Conservation (phyloP, 2,329 filamentous ascomycete species). For the Bipolaris sorokiniana region DNA sequence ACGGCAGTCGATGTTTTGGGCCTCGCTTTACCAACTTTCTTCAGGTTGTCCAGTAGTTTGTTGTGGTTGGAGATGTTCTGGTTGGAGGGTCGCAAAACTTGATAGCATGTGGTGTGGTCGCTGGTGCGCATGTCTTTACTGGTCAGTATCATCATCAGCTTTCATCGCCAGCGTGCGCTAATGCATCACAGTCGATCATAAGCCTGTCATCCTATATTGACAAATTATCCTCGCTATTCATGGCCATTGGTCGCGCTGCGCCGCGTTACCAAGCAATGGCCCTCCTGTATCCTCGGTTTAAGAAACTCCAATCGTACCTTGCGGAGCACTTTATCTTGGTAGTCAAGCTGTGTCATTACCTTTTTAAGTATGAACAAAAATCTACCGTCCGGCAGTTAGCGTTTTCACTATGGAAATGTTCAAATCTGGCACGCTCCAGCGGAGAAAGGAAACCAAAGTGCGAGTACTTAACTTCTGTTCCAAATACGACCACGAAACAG, state of each 20-base stretch:
- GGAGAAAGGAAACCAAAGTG: slow-evolving; percentile 26
- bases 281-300: slow-evolving; percentile 50
- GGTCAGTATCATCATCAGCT: slow-evolving; percentile 37
- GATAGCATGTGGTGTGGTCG: slow-evolving; percentile 54
- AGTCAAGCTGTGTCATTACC: slow-evolving; percentile 49
- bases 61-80: slow-evolving; percentile 51
- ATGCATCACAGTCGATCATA: slow-evolving; percentile 34
- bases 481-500: slow-evolving; percentile 48
- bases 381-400: slow-evolving; percentile 41
- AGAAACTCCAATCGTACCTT: slow-evolving; percentile 42
- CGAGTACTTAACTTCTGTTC: slow-evolving; percentile 52
- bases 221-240: slow-evolving; percentile 50
- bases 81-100: slow-evolving; percentile 55
- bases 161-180: slow-evolving; percentile 20
- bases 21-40: slow-evolving; percentile 53
- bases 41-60: slow-evolving; percentile 53
- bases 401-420: slow-evolving; percentile 26
- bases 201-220: slow-evolving; percentile 48
- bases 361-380: slow-evolving; percentile 45
- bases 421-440: slow-evolving; percentile 19
- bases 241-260: slow-evolving; percentile 49
- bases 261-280: slow-evolving; percentile 52
- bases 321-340: slow-evolving; percentile 53
- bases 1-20: slow-evolving; percentile 45
- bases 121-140: slow-evolving; percentile 52